Evolutionary conservation across 2,329 filamentous ascomycete genomes (phyloP), one percentile per base, ranked within the genome.

Genomic region (Diaporthe batatas): DNA sequence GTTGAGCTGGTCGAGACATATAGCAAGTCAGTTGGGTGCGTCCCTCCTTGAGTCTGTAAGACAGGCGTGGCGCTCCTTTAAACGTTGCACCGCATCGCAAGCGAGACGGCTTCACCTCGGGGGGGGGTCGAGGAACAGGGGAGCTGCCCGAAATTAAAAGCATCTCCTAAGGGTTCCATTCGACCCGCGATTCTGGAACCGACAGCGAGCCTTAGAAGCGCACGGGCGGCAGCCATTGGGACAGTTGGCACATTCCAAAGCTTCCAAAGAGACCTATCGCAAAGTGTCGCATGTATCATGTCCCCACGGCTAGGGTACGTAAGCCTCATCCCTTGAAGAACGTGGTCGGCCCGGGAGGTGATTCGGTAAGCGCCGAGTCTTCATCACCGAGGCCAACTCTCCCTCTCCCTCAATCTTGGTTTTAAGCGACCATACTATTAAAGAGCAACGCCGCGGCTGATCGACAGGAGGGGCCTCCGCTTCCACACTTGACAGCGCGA

Each of bases 281-380:
- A 42, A 44, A 25, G 10, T 29, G 21, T 36, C 10, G 34, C n/a
- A 36, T 51, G 12, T 8, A 0, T 18, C 12, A 39, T 8, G 16
- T 36, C 10, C 23, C 44, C 62, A 65, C 14, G 21, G 62, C 10
- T 29, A 34, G 29, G 29, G 29, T 65, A 65, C 62, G 62, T 51
- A 65, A 65, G 62, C 62, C 58, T 65, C 62, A 36, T 29, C 62
- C 62, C 44, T 21, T 36, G 44, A 36, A 51, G 62, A 14, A 36
- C 44, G 59, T 25, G 42, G 49, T 51, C 14, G 44, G 42, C 11
- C 29, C 62, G 39, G 16, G 16, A 65, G 69, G 25, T 34, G 69
- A 67, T 71, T 34, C 69, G 69, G 69, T 51, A 71, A 42, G 69
- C 58, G n/a, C 69, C 69, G 69, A 71, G 51, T 29, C 16, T 23